Evolutionary conservation across 768 basidiomycete genomes (phyloP), one percentile per base, ranked within the genome.

Genomic region (Paxillus ammoniavirescens): DNA sequence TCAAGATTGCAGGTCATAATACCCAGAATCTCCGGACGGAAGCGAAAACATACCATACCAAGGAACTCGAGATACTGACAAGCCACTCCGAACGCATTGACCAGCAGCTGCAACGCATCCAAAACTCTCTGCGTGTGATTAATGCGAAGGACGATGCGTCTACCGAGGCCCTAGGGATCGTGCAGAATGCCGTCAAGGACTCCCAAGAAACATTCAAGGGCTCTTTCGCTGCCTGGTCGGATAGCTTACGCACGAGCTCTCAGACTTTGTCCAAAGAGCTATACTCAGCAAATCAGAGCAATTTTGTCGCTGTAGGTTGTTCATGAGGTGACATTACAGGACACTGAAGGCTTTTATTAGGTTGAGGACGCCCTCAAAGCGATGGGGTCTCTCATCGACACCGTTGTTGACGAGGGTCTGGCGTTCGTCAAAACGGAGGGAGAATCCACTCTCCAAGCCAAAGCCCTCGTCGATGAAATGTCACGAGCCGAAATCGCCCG

Each of bases 371-470:
- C 84, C 1, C 68, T 93, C 47, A 77, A 76, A 50, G 71, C 78
- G 0, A 78, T 91, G 51, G 76, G 80, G 6, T 73, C 78, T 13
- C 70, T 90, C 18, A 68, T 91, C 15, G 85, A 91, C 50, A 71
- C 72, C 12, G 74, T 89, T 35, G 72, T 86, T 14, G 73, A 72
- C 26, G 86, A 87, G 50, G 79, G 82, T 0, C 73, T 80, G 10
- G 72, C 76, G 4, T 84, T 87, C 55, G 72, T 88, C 44, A 71
- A 78, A 14, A 67, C 73, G 1, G 84, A 91, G 62, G 75, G 76
- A 42, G 73, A 80, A 49, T 72, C 79, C 31, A 63, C 83, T 14
- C 65, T 69, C 26, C 78, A 83, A 54, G 72, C 82, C 4, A 82
- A 81, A 51, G 59, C 71, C 13, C 63, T 84, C 30, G 73, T 77